Evolutionary conservation across 371 early-diverging fungal species (phyloP), one percentile per base, ranked within the genome.

Genomic region (Mucor lusitanicus): DNA sequence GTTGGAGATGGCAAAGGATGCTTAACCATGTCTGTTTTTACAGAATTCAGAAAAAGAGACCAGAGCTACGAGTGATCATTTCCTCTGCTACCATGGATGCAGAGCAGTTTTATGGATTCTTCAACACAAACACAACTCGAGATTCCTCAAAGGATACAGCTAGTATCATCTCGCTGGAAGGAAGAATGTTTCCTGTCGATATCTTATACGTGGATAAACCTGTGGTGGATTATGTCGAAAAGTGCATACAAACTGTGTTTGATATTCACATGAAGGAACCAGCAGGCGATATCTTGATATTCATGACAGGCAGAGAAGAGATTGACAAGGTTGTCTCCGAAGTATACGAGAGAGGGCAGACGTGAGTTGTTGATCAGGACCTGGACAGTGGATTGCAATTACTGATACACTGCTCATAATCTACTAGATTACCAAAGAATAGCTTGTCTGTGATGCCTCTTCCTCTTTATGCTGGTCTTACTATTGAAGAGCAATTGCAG

Each of bases 221-320:
- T 6, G 84, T 85, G 11, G 48, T 63, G 12, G 83, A 92, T 67
- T 92, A 93, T 65, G 77, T 92, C 1, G 85, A 86, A 48, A 72
- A 75, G n/a, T 33, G 86, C 0, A 81, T 91, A 4, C 87, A 90
- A 17, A 86, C 88, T 1, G 87, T 87, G 0, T 81, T 90, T 48
- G 82, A 87, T 50, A 90, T 94, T 23, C 92, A 94, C 73, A 76
- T 30, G 28, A 68, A 82, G 79, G 88, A 90, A 71, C 79, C 79
- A 33, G 65, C 77, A 8, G 94, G 94, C 8, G 95, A 94, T 70
- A 92, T 97, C 61, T 76, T 96, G 8, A 85, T 95, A 0, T 95
- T 97, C 74, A 66, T 97, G 67, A 93, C 95, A 0, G 95, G 95
- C 3, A 78, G 88, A 28, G 94, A 95, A 30, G 94, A 97, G 65